Evolutionary conservation across 148 eudicot genomes (phyloP), one percentile per base, ranked within the genome.

Genomic region (Fagopyrum tataricum): DNA sequence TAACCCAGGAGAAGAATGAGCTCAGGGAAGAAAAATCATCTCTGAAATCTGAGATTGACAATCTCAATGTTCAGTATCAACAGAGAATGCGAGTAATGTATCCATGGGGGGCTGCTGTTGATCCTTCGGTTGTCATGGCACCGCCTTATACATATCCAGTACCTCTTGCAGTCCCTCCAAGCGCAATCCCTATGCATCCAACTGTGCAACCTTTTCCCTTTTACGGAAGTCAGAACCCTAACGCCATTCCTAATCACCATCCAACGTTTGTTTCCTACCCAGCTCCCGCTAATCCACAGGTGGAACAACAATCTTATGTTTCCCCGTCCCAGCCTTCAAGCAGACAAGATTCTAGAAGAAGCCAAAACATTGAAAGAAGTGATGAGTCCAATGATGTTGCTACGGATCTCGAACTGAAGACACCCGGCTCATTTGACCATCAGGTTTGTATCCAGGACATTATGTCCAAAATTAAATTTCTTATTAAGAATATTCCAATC

Each of bases 1-100:
- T 88, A 26, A 88, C 84, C 44, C 88, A 86, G 81, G 92, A 88
- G 82, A 88, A 88, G 80, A 86, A 82, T 64, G 92, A 88, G 77
- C 90, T 88, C 47, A 86, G 85, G 80, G 88, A 82, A 77, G 92
- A 88, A 82, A 88, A 88, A 73, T 73, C 81, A 17, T 78, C 90
- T 42, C 78, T 88, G 11, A 88, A 84, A 81, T 81, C 87, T 69
- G 90, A 88, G 52, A 82, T 88, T 17, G 90, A 88, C 75, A 79
- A 74, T 78, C 88, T 86, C 52, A 86, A 84, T 56, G 41, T 69
- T 71, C 88, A 86, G 75, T 84, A 81, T 81, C 92, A 88, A 64
- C 92, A 84, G 72, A 78, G 89, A 68, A 73, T 78, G 43, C 75
- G 84, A 76, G 86, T 72, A 68, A 80, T 78, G 84, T 82, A 61